Evolutionary conservation across 169 alveolate species (phyloP), one percentile per base, ranked within the genome.

Genomic region (Condylostoma magnum): DNA sequence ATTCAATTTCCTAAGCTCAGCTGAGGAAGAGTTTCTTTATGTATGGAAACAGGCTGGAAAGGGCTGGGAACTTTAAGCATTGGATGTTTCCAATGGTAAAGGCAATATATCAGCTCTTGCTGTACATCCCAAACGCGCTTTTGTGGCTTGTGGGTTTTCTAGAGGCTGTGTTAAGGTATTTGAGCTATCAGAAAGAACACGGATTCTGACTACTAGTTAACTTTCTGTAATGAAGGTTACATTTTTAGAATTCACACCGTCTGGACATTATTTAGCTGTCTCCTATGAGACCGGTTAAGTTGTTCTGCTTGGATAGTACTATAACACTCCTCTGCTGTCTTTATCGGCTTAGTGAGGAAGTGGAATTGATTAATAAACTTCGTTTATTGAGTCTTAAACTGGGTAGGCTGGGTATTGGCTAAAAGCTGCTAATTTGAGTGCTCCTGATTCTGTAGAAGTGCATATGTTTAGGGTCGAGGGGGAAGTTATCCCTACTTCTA

Each of bases 31-130:
- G 4, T 60, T 52, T 3, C 27, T 60, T 8, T 60, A 60, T 41
- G 71, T 60, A 12, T 60, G 71, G 58, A 60, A 41, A 27, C 31
- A 60, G 22, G 57, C 31, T 8, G 71, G 71, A 3, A 60, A 41
- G 43, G 71, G 71, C 25, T 60, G 71, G 71, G 43, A 37, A 22
- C 36, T 60, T 52, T 55, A 60, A 41, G 71, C 71, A 15, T 22
- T 60, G 56, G 71, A 60, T 1, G 71, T 60, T 38, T 60, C 71
- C 10, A 55, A 55, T 8, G 71, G 71, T 6, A 60, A 41, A 41
- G 71, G 71, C 8, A 8, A 37, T 36, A 27, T 60, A 15, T 38
- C 41, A 22, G 27, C 56, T 2, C 10, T 60, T 18, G 28, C 41
- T n/a, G 56, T 41, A 41, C 71, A 60, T 27, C 71, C 71, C 10